Evolutionary conservation across 2,329 filamentous ascomycete species (phyloP), one percentile per base, ranked within the genome.

Genomic region (Lasiodiplodia hormozganensis): DNA sequence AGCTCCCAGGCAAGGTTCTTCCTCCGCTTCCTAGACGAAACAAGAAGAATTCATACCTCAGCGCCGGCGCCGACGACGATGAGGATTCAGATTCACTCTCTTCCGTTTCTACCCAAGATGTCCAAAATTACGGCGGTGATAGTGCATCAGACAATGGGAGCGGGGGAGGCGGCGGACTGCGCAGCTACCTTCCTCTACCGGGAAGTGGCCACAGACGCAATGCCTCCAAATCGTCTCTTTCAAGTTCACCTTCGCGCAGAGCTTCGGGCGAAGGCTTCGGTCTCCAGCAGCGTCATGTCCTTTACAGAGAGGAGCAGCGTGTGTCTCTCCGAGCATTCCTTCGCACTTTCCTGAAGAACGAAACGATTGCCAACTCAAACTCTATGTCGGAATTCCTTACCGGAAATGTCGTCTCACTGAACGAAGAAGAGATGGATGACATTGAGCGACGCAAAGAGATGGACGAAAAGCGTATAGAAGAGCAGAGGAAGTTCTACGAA

Each of bases 401-500:
- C 1, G 83, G 83, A 1, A 83, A 92, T n/a, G 89, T 91, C 0
- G 87, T 96, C 31, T 88, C 86, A 1, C 84, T 93, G 11, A 93
- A 89, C 25, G 92, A 95, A 73, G 93, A 96, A 69, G 96, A 99
- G 76, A 82, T 91, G 34, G 86, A 90, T 2, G 96, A 99, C 76
- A 94, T 97, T 38, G 80, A 89, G 70, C 87, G 87, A 69, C 87
- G 96, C 65, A 96, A 94, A 79, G 86, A 88, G 14, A 89, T 97
- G 80, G 96, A 99, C 74, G 90, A 92, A 77, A 92, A 92, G 79
- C 89, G 96, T 54, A 87, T 98, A 65, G 92, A 97, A 75, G 96
- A 99, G 79, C 96, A 99, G 78, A 92, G 90, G 77, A 88, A 90
- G 72, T 99, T 99, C 78, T 99, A 97, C 79, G 95, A 99, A 77